A percentile compares a stretch with the other conserved stretches of the same genome.
phyloP scores from a whole-genome alignment of 2,329 filamentous ascomycete species.

The Clathrospora elynae region DNA sequence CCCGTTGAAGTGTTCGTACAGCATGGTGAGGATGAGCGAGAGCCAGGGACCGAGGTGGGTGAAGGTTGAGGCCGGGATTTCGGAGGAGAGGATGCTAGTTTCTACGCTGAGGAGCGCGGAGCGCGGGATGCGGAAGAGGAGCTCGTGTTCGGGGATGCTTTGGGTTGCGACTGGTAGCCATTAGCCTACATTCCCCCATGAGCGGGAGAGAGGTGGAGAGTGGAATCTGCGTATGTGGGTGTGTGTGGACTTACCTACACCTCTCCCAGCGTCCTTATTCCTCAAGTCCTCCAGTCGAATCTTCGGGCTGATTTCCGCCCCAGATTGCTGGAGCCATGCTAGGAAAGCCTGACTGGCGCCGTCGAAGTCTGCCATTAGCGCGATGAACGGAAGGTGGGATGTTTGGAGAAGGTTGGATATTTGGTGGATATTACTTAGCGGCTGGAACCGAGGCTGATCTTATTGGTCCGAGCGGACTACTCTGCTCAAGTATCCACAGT shows the following conservation, averaged over 20 bases:
- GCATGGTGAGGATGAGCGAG: conserved; percentile 75
- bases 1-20: conserved; percentile 72
- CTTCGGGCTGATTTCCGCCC: conserved; percentile 62
- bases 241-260: conserved; percentile 59
- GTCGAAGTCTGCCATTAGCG: conserved; percentile 45
- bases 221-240: neutral
- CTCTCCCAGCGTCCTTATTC: conserved; percentile 62
- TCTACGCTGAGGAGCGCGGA: conserved; percentile 70
- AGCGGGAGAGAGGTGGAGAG: neutral
- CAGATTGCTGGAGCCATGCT: conserved; percentile 60
- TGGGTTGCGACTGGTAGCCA: conserved; percentile 65
- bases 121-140: conserved; percentile 80
- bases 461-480: conserved; percentile 25
- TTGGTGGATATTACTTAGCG: conserved; percentile 28
- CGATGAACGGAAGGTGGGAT: conserved; percentile 20
- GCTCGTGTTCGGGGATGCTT: conserved; percentile 74
- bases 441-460: conserved; percentile 26
- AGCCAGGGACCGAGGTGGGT: conserved; percentile 54
- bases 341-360: conserved; percentile 59
- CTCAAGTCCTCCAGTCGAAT: conserved; percentile 64
- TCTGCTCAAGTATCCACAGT: neutral
- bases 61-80: conserved; percentile 52
- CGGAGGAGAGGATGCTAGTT: conserved; percentile 69
- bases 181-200: conserved; percentile 15
- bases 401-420: conserved; percentile 18